Evolutionary conservation across 345 rosid species (phyloP).

Genomic region (Sonneratia alba): DNA sequence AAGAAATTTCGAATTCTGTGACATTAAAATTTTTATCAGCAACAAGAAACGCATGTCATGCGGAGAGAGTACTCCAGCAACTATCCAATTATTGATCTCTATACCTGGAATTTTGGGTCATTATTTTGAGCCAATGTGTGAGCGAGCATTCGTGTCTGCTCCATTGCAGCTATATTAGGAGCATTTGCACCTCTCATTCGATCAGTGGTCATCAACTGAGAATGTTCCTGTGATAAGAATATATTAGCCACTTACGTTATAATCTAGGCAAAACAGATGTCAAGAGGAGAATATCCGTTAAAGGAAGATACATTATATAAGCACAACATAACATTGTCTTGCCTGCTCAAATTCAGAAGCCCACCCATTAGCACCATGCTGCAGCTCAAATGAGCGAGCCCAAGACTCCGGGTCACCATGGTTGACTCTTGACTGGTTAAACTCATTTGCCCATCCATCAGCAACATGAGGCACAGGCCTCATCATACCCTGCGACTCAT

Average conservation of each 20-base stretch:
- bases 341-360: constrained; percentile 97
- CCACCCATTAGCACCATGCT: constrained; percentile 90
- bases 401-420: constrained; percentile 64
- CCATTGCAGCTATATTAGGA: constrained; percentile 72
- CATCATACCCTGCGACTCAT: constrained; percentile 78
- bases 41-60: background rate
- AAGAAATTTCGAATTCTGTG: constrained; percentile 91
- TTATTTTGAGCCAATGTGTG: constrained; percentile 78
- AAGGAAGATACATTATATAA: background rate
- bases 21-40: constrained; percentile 3
- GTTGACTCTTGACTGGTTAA: constrained; percentile 43
- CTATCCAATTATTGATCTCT: background rate
- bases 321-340: constrained; percentile 17
- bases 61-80: background rate
- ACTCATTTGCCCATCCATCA: constrained; percentile 77
- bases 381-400: constrained; percentile 85
- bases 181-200: constrained; percentile 57
- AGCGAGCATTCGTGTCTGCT: constrained; percentile 96
- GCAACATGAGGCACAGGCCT: constrained; percentile 51
- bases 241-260: background rate
- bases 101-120: constrained; percentile 97
- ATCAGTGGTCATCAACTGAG: constrained; percentile 48
- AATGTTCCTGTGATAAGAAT: constrained; percentile 45
- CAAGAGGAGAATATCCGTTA: background rate
- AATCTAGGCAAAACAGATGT: background rate